A percentile compares a stretch with the other conserved stretches of the same genome.
Evolutionary conservation across 441 rosid species (phyloP).

Genomic region (Hura crepitans): DNA sequence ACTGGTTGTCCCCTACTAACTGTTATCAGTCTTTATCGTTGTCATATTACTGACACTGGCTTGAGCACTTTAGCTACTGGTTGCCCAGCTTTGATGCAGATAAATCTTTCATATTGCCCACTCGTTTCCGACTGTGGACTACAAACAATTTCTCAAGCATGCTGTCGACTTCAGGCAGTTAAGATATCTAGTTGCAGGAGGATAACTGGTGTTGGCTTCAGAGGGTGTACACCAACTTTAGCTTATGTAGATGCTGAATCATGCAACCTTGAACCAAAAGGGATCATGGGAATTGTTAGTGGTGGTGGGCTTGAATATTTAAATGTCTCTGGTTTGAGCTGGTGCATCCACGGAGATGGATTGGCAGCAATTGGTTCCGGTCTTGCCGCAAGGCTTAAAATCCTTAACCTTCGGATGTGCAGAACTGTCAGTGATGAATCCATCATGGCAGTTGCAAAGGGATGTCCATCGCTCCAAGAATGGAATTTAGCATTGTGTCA

Average conservation of each 20-base stretch:
- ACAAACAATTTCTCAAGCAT: conserved; percentile 42
- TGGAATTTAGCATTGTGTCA: conserved; percentile 72
- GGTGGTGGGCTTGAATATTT: conserved; percentile 73
- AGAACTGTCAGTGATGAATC: conserved; percentile 55
- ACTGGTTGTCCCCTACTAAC: conserved; percentile 49
- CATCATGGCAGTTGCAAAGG: conserved; percentile 54
- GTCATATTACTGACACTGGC: conserved; percentile 60
- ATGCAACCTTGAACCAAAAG: conserved; percentile 52
- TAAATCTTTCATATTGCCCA: conserved; percentile 57
- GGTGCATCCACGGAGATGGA: conserved; percentile 28
- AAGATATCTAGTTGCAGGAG: conserved; percentile 51
- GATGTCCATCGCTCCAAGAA: conserved; percentile 64
- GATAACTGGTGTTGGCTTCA: conserved; percentile 54
- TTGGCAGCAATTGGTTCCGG: conserved; percentile 59
- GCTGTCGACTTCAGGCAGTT: conserved; percentile 51
- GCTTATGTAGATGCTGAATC: conserved; percentile 55
- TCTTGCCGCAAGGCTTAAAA: conserved; percentile 45
- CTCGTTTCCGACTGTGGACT: conserved; percentile 57
- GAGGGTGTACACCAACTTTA: conserved; percentile 53
- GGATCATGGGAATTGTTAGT: conserved; percentile 54
- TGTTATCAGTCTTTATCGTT: conserved; percentile 55
- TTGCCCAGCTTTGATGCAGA: conserved; percentile 40
- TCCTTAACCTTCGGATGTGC: conserved; percentile 68
- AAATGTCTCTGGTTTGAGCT: conserved; percentile 36
- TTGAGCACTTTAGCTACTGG: conserved; percentile 46